Percentiles rank a stretch among this genome's conserved stretches.
phyloP scores from a whole-genome alignment of 768 basidiomycete genomes.

The Roridomyces roridus region DNA sequence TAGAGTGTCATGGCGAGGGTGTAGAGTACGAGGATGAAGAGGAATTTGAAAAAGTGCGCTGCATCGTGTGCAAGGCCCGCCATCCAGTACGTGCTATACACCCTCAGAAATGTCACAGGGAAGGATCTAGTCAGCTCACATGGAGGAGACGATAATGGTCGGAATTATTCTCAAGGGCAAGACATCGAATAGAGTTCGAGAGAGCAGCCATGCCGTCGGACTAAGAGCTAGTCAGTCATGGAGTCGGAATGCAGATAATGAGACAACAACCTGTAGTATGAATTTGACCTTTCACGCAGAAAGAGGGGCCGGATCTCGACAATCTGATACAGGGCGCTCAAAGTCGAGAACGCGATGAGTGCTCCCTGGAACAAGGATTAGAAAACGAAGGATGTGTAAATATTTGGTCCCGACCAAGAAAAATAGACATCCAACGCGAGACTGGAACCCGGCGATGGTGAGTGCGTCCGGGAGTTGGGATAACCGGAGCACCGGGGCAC shows the following conservation, averaged over 20 bases:
- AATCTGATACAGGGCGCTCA: conserved; percentile 90
- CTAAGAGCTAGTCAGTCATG: conserved; percentile 40
- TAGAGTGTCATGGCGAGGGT: conserved; percentile 87
- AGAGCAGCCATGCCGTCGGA: conserved; percentile 91
- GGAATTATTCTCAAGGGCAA: conserved; percentile 89
- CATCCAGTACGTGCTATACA: conserved; percentile 88
- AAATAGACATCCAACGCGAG: conserved; percentile 91
- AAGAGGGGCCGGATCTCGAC: conserved; percentile 86
- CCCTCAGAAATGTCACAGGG: background rate
- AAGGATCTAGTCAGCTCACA: conserved; percentile 54
- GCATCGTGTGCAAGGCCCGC: conserved; percentile 83
- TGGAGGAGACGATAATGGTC: conserved; percentile 84
- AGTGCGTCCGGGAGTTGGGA: too few relatives aligned
- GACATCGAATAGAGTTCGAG: conserved; percentile 87
- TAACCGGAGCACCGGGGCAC: too few relatives aligned
- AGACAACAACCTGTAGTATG: conserved; percentile 76
- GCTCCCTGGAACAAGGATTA: conserved; percentile 63
- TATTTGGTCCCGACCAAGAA: too few relatives aligned
- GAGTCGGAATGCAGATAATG: background rate
- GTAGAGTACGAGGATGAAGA: conserved; percentile 87
- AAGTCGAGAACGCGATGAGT: conserved; percentile 87
- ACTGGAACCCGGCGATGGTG: conserved; percentile 95
- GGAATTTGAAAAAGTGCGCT: conserved; percentile 91
- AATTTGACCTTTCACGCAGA: conserved; percentile 84
- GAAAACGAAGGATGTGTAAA: conserved; percentile 18